A percentile compares a stretch with the other conserved stretches of the same genome.
phyloP scores from a whole-genome alignment of 129 eudicot species.

The Silybum marianum region DNA sequence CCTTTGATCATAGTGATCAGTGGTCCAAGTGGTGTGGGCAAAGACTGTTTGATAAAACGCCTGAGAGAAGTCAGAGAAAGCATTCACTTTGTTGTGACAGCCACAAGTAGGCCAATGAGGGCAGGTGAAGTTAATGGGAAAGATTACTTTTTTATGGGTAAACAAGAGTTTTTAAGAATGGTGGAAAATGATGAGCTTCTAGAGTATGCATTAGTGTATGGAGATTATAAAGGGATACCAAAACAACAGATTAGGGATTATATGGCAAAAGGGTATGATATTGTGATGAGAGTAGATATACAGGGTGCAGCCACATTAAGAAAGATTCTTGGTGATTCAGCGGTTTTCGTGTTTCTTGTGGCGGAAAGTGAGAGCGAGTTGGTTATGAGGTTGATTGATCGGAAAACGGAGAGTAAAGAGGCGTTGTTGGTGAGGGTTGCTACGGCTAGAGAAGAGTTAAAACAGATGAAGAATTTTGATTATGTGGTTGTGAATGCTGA shows the following conservation, averaged over 20 bases:
- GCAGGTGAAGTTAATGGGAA: slow-evolving; percentile 79
- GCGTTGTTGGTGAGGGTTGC: slow-evolving; percentile 78
- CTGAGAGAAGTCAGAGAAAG: slow-evolving; percentile 60
- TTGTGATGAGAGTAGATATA: slow-evolving; percentile 82
- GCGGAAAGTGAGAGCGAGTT: slow-evolving; percentile 83
- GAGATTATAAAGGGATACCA: slow-evolving; percentile 57
- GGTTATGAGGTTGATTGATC: slow-evolving; percentile 72
- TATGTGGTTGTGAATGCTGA: slow-evolving; percentile 78
- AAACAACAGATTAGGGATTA: slow-evolving; percentile 66
- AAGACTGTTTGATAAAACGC: slow-evolving; percentile 79
- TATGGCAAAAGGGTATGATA: slow-evolving; percentile 55
- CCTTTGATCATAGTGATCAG: slow-evolving; percentile 81
- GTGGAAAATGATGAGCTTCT: slow-evolving; percentile 67
- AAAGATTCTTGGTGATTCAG: slow-evolving; percentile 66
- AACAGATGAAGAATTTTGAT: slow-evolving; percentile 61
- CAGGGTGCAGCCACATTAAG: slow-evolving; percentile 81
- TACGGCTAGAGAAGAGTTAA: slow-evolving; percentile 63
- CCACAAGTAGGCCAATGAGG: slow-evolving; percentile 70
- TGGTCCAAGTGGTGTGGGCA: slow-evolving; percentile 98
- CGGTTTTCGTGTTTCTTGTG: slow-evolving; percentile 68
- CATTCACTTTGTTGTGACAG: slow-evolving; percentile 90
- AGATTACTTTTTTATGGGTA: slow-evolving; percentile 74
- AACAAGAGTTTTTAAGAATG: slow-evolving; percentile 68
- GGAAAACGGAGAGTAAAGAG: slow-evolving; percentile 85
- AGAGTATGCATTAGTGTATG: slow-evolving; percentile 61